Base-by-base conservation (phyloP, 305 asterid genomes). In the Solanum chacoense region DNA sequence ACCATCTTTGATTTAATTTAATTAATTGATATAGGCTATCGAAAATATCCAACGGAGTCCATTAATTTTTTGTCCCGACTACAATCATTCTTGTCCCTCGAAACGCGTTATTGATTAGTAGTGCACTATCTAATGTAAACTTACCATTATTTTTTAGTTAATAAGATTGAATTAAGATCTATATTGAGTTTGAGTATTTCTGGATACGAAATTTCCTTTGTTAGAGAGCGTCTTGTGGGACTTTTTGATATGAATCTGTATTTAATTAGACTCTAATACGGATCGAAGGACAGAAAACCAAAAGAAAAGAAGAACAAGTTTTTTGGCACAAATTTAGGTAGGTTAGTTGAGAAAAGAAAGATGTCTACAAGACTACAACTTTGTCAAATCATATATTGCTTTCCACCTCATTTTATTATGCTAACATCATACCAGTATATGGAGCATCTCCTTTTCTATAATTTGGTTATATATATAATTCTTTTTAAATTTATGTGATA, bases 181-280 rank as follows among this genome's bases (percentile, higher is more conserved):
- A 20, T 59, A 20, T 55, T 55, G 3, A 59, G 26, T 7, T 59
- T 59, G 26, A 59, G 11, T 59, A 59, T 0, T 0, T 22, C 0
- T 59, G 0, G 1, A 20, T 59, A 59, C 2, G 2, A 55, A 55
- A 55, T 16, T 45, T 45, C 0, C 20, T 6, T 20, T 55, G 26
- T 55, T 55, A 55, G 10, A 2, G 0, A 20, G 2, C 0, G 0
- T 55, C 0, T 55, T 3, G 0, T 55, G 24, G 7, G 1, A 2
- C 0, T 55, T 55, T 20, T 55, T 7, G 0, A 20, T 0, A 1
- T 59, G 1, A 59, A 59, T 59, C 1, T 59, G 2, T 0, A 20
- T 59, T 20, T 20, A 59, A 55, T 55, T 1, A 55, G 0, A 59
- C 6, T 59, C 2, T 22, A 22, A 22, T 59, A 8, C 0, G 6